Evolutionary conservation across 768 basidiomycete species (phyloP), one percentile per base, ranked within the genome.

Genomic region (Floccularia luteovirens): DNA sequence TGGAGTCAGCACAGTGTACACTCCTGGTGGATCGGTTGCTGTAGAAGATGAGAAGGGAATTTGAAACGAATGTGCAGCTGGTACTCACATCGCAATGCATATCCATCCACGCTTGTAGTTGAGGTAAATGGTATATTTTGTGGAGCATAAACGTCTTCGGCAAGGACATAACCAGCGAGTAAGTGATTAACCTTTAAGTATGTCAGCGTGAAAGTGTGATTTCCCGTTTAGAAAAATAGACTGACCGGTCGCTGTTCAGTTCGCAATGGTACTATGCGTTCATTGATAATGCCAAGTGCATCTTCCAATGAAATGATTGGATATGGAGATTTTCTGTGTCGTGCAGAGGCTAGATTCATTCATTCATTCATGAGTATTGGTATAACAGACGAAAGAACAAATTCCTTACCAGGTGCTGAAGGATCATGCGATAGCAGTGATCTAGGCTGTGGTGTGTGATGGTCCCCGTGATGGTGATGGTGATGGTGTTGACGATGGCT

Each of bases 71-170:
- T 16, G 14, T 7, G 25, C 24, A 31, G 14, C 24, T 10, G 13
- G 39, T 11, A 46, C 74, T 45, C 50, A 87, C 86, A 78, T 43
- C 75, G 67, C 1, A 92, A 58, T 3, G 90, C 90, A 53, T 94
- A 94, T 0, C 90, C 90, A 55, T 93, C 90, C 8, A 90, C 89
- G 48, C 78, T 92, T 4, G 90, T 90, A 1, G 86, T 88, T 13
- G 65, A 56, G 1, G 71, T 71, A 3, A 57, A 54, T 2, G 90
- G 90, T 0, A 86, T 71, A 50, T 86, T 64, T 23, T 72, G 66
- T 1, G 75, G 63, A 3, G 88, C 79, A 44, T 67, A 61, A 3
- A 92, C 76, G 42, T 88, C 78, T 55, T 89, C 79, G 0, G 87
- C 86, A 1, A 92, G 69, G 17, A 90, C 69, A 46, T 79, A 67